Base-by-base conservation (phyloP, 2,329 filamentous ascomycete species). In the Neofusicoccum laricinum region DNA sequence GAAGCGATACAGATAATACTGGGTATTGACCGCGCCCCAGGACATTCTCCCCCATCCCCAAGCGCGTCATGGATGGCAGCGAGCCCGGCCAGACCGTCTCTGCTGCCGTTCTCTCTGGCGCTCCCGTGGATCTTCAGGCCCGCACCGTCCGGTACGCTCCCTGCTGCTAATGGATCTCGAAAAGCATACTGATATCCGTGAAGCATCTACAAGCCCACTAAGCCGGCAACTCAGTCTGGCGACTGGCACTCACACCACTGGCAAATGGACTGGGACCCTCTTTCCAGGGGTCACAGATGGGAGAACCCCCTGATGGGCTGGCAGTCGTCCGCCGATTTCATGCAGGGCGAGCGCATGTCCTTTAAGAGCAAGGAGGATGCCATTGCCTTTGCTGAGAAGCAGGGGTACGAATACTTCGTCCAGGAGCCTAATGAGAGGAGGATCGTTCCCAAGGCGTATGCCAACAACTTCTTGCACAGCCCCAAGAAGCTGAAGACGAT, bases 241-340 rank as follows among this genome's bases (percentile, higher is more conserved):
- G 86, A 88, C 71, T 97, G 92, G 90, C 88, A 91, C 75, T 82
- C 86, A 64, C 87, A 91, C 75, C 86, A 90, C 73, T 99, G 95
- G 95, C 90, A 93, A 58, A 96, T 99, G 93, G 95, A 99, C 78
- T 99, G 95, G 95, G 95, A 99, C 77, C 88, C 96, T 55, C 84
- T 98, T 36, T 80, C 85, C 71, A 97, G 96, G 82, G 95, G 95
- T 67, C 92, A 97, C 80, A 87, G 95, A 71, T 99, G 95, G 96
- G 95, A 99, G 83, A 99, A 99, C 81, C 92, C 90, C 51, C 81
- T 99, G 77, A 99, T 99, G 87, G 95, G 95, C 66, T 99, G 96
- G 96, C 93, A 97, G 77, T 98, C 94, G 25, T 96, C 93, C 17
- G 94, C 86, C 64, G 95, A 99, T 79, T 88, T 87, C 75, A 95